Percentiles rank a stretch among this genome's conserved stretches.
phyloP scores from a whole-genome alignment of 345 rosid species.

The Lagerstroemia speciosa region DNA sequence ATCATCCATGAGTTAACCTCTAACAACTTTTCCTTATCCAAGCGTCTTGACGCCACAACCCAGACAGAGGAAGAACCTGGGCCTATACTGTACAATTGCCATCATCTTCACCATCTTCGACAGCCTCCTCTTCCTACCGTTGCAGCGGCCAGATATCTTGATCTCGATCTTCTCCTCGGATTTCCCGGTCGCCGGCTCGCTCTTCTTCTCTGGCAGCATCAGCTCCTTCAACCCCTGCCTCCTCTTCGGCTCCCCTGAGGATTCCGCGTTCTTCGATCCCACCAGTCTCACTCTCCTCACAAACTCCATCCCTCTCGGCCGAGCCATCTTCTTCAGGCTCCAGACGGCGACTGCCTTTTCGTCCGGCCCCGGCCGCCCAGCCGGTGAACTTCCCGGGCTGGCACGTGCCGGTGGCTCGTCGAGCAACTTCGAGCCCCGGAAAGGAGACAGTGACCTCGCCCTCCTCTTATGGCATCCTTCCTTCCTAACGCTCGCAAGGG shows the following conservation, averaged over 20 bases:
- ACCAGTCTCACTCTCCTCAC: slow-evolving; percentile 21
- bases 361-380: not conserved
- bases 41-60: slow-evolving; percentile 21
- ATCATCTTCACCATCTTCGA: slow-evolving; percentile 14
- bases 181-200: slow-evolving; percentile 14
- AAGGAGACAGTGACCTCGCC: slow-evolving; percentile 2
- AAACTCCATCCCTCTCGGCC: slow-evolving; percentile 24
- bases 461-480: slow-evolving; percentile 6
- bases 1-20: too few species aligned
- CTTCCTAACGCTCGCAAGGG: slow-evolving; percentile 30
- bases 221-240: slow-evolving; percentile 22
- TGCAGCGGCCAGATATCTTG: slow-evolving; percentile 17
- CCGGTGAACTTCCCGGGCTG: too few species aligned
- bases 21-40: not conserved
- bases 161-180: slow-evolving; percentile 22
- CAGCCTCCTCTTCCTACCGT: slow-evolving; percentile 9
- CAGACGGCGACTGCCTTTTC: not conserved
- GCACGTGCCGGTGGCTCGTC: too few species aligned
- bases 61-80: slow-evolving; percentile 35
- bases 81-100: slow-evolving; percentile 16
- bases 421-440: not conserved
- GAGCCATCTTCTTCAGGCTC: slow-evolving; percentile 4
- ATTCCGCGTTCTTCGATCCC: slow-evolving; percentile 8
- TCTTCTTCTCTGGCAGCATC: slow-evolving; percentile 8
- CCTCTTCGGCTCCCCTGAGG: slow-evolving; percentile 9